Evolutionary conservation across 768 basidiomycete genomes (phyloP).

Genomic region (Leucosporidium creatinivorum): DNA sequence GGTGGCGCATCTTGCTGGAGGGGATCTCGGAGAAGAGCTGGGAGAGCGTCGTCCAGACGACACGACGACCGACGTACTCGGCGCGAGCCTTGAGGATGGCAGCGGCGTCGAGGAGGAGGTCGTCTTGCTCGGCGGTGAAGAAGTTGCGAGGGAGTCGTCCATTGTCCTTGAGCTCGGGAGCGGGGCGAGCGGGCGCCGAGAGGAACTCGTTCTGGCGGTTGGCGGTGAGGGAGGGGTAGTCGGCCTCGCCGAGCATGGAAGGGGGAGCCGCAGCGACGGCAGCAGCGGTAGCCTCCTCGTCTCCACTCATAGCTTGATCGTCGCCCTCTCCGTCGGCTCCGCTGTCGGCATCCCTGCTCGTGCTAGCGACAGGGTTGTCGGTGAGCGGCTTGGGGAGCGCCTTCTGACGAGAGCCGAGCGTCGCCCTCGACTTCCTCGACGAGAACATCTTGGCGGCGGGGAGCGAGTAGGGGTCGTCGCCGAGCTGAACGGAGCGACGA

Average conservation of each 20-base stretch:
- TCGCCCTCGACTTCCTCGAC: not conserved
- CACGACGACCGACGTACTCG: conserved; percentile 50
- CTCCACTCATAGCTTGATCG: no score
- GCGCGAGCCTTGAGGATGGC: conserved; percentile 75
- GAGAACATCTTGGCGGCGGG: not conserved
- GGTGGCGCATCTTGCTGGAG: conserved; percentile 63
- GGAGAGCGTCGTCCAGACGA: conserved; percentile 56
- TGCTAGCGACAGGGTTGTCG: no score
- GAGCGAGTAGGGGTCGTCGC: conserved; percentile 27
- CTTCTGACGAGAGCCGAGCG: no score
- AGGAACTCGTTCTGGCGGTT: conserved; percentile 25
- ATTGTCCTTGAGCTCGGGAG: not conserved
- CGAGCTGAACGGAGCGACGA: conserved; percentile 3
- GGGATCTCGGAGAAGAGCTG: conserved; percentile 74
- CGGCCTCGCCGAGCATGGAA: not conserved
- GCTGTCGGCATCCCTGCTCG: no score
- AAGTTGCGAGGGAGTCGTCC: conserved; percentile 58
- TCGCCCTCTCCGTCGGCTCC: no score
- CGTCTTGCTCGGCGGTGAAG: conserved; percentile 82
- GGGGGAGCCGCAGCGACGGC: conserved; percentile 39
- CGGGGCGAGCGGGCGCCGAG: conserved; percentile 1
- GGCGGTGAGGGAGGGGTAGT: not conserved
- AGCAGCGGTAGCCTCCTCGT: conserved; percentile 3
- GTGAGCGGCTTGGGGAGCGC: no score
- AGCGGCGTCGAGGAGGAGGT: conserved; percentile 74